A percentile compares a stretch with the other conserved stretches of the same genome.
These are phyloP conservation scores for Hyphopichia pseudoburtonii DNA, from an alignment of 1,139 yeast genomes.

Conservation along the genomic window DNA sequence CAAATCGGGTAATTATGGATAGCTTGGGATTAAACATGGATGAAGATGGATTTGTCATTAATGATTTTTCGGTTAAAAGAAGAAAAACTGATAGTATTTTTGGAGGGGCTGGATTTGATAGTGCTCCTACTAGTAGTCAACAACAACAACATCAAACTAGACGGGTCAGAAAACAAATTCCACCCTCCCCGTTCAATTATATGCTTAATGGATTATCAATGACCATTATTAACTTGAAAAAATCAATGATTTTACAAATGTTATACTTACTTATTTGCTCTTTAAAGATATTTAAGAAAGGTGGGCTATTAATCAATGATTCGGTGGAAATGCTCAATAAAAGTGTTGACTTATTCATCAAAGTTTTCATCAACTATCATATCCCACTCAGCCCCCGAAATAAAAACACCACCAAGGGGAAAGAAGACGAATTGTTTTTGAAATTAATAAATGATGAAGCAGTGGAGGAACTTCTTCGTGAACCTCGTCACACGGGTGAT, in stretches of 20 bases:
- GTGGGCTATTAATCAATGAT: slow-evolving; percentile 18
- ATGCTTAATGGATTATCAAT: slow-evolving; percentile 47
- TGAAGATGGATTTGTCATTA: slow-evolving; percentile 50
- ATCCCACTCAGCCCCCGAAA: slow-evolving; percentile 1
- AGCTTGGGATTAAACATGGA: slow-evolving; percentile 38
- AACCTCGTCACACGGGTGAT: slow-evolving; percentile 26
- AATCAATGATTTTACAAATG: slow-evolving; percentile 46
- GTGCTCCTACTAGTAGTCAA: not conserved
- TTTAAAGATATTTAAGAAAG: slow-evolving; percentile 26
- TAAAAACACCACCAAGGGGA: slow-evolving; percentile 16
- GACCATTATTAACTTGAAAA: slow-evolving; percentile 47
- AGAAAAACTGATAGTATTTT: slow-evolving; percentile 17
- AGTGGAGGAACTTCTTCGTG: slow-evolving; percentile 38
- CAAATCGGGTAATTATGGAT: slow-evolving; percentile 29
- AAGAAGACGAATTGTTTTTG: slow-evolving; percentile 40
- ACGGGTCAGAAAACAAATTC: slow-evolving; percentile 26
- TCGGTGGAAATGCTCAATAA: slow-evolving; percentile 25
- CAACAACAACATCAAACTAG: slow-evolving; percentile 5
- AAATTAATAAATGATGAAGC: slow-evolving; percentile 43
- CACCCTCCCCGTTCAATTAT: slow-evolving; percentile 42
- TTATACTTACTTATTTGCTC: slow-evolving; percentile 43
- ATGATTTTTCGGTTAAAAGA: slow-evolving; percentile 46
- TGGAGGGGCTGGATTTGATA: not conserved
- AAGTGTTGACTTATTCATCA: slow-evolving; percentile 38
- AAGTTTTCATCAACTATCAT: slow-evolving; percentile 41